Conservation (phyloP, 805 yeast genomes). For the Yarrowia hollandica region DNA sequence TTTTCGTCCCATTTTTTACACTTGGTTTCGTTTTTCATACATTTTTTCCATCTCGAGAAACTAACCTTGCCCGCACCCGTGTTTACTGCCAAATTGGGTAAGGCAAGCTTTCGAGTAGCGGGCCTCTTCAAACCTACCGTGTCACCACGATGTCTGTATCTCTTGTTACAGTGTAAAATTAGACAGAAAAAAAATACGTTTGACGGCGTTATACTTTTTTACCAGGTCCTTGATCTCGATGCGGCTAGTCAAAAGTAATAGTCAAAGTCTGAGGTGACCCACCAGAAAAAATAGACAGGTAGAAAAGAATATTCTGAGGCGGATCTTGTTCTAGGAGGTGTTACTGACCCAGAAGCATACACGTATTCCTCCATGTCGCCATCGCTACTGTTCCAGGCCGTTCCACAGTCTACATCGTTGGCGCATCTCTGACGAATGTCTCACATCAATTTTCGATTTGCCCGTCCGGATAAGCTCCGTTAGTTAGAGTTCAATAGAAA, state of each 20-base stretch:
- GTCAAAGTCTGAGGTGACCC: too few species aligned
- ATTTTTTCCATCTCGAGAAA: slow-evolving; percentile 6
- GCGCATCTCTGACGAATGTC: not conserved
- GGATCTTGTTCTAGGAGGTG: too few species aligned
- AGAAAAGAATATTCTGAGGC: too few species aligned
- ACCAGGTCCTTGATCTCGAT: too few species aligned
- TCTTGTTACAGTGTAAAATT: not conserved
- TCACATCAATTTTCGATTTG: not conserved
- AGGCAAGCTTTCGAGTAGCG: not conserved
- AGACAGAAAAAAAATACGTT: too few species aligned
- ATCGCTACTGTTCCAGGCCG: too few species aligned
- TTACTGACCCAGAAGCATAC: too few species aligned
- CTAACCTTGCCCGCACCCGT: not conserved
- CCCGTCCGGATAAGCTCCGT: slow-evolving; percentile 19
- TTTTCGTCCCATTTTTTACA: slow-evolving; percentile 1
- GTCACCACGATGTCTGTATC: not conserved
- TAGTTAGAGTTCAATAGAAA: not conserved
- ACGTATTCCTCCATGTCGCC: too few species aligned
- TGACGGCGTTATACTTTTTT: too few species aligned
- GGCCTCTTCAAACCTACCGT: not conserved
- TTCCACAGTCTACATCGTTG: too few species aligned
- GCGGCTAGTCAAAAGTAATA: too few species aligned
- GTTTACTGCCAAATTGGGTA: slow-evolving; percentile 7
- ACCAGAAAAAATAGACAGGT: too few species aligned
- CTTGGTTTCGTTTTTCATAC: slow-evolving; percentile 1